A percentile compares a stretch with the other conserved stretches of the same genome.
Conservation (phyloP, 2,329 filamentous ascomycete genomes). For the Geosmithia putterillii region DNA sequence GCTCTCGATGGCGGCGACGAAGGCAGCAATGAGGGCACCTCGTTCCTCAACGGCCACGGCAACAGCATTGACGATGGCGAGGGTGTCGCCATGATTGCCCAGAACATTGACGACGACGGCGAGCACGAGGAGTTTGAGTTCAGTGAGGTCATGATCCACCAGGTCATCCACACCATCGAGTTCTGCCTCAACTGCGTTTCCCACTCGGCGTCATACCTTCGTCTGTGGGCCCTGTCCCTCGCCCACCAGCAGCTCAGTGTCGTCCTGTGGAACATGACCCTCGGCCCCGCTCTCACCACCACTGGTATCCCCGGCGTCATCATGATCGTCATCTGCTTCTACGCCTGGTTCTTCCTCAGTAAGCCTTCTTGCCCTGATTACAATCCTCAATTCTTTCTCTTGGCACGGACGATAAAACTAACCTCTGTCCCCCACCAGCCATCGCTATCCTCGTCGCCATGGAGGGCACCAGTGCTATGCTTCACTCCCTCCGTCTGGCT, state of each 20-base stretch:
- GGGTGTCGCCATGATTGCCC: conserved; percentile 76
- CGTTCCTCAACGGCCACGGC: conserved; percentile 39
- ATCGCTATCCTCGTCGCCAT: conserved; percentile 70
- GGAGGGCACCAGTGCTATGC: conserved; percentile 93
- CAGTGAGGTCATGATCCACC: conserved; percentile 94
- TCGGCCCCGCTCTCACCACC: conserved; percentile 61
- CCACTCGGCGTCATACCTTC: conserved; percentile 95
- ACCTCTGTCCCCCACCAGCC: conserved; percentile 16
- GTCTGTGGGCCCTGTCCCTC: conserved; percentile 93
- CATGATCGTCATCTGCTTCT: conserved; percentile 72
- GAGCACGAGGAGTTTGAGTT: conserved; percentile 98
- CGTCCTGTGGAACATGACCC: conserved; percentile 94
- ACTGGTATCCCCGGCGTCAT: conserved; percentile 60
- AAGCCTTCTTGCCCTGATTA: too few relatives aligned
- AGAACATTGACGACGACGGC: conserved; percentile 73
- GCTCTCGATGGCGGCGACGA: conserved; percentile 75
- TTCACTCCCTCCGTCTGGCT: conserved; percentile 81
- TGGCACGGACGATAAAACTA: conserved; percentile 7
- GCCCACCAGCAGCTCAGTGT: conserved; percentile 96
- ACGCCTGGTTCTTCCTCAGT: conserved; percentile 79
- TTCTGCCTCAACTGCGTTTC: conserved; percentile 99
- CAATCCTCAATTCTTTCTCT: too few relatives aligned
- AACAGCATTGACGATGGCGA: conserved; percentile 57
- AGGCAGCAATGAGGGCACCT: conserved; percentile 13
- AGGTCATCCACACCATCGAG: conserved; percentile 92